phyloP scores from a whole-genome alignment of 2,329 filamentous ascomycete species.

The Diaporthe eres region DNA sequence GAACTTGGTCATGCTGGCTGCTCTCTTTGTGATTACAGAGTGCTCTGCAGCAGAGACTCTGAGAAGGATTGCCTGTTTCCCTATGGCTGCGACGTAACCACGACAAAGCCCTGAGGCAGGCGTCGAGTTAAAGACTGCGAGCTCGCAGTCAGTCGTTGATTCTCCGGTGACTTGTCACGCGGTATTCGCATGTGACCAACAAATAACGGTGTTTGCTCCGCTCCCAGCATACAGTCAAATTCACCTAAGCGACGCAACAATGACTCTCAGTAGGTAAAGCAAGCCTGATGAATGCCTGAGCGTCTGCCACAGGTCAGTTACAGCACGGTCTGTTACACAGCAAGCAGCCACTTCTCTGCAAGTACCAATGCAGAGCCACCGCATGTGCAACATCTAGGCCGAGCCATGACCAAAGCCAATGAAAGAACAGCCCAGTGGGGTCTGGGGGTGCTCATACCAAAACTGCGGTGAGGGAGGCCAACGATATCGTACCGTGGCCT shows the following conservation, averaged over 20 bases:
- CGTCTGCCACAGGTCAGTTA: slow-evolving; percentile 19
- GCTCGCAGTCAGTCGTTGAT: slow-evolving; percentile 4
- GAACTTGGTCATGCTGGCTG: slow-evolving; percentile 51
- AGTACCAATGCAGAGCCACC: slow-evolving; percentile 12
- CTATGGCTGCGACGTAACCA: neutral
- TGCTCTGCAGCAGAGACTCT: slow-evolving; percentile 15
- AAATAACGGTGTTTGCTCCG: neutral
- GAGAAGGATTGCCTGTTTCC: neutral
- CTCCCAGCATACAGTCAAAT: neutral
- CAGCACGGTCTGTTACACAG: slow-evolving; percentile 35
- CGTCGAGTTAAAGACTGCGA: neutral
- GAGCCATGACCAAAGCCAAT: slow-evolving; percentile 19
- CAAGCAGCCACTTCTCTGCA: slow-evolving; percentile 28
- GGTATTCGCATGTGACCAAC: neutral
- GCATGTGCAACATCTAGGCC: slow-evolving; percentile 10
- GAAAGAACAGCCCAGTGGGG: neutral
- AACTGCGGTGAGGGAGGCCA: slow-evolving; percentile 18
- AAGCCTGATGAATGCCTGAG: slow-evolving; percentile 13
- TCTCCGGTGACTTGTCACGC: neutral
- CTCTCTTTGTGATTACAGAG: neutral
- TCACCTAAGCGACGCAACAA: neutral
- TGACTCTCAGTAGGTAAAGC: neutral
- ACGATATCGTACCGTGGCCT: neutral
- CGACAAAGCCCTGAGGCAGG: neutral
- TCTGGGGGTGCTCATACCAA: neutral